phyloP scores from a whole-genome alignment of 2,329 filamentous ascomycete genomes.

The Ascochyta lentis region DNA sequence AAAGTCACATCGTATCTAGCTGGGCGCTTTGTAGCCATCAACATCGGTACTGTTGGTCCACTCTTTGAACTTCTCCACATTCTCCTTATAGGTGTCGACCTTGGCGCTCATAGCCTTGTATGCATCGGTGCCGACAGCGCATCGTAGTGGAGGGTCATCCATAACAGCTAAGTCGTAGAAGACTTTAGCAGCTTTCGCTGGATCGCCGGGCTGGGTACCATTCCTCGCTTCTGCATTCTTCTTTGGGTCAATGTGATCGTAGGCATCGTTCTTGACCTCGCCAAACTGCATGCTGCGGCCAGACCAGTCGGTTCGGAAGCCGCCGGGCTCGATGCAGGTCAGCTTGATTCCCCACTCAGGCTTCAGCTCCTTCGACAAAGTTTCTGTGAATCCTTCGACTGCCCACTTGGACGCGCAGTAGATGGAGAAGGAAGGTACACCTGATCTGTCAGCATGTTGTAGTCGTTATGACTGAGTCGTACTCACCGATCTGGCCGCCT shows the following conservation, averaged over 20 bases:
- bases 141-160: constrained; percentile 60
- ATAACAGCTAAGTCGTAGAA: constrained; percentile 64
- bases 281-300: constrained; percentile 57
- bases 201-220: constrained; percentile 58
- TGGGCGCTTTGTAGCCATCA: constrained; percentile 47
- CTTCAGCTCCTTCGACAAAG: constrained; percentile 52
- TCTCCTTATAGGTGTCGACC: constrained; percentile 57
- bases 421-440: constrained; percentile 35
- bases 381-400: constrained; percentile 57
- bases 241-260: constrained; percentile 57
- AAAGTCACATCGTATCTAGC: constrained; percentile 7
- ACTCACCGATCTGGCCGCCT: constrained; percentile 54
- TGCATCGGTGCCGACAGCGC: constrained; percentile 62
- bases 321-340: constrained; percentile 55
- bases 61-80: constrained; percentile 59
- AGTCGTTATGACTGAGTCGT: background rate
- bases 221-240: constrained; percentile 51
- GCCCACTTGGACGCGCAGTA: constrained; percentile 55
- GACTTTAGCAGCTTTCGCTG: constrained; percentile 56
- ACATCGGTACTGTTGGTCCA: constrained; percentile 59
- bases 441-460: constrained; percentile 2
- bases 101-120: constrained; percentile 58
- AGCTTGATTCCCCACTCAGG: constrained; percentile 57
- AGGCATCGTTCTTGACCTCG: constrained; percentile 53
- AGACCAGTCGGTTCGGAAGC: constrained; percentile 56